phyloP scores from a whole-genome alignment of 768 basidiomycete genomes.

The Boletus sensibilis region DNA sequence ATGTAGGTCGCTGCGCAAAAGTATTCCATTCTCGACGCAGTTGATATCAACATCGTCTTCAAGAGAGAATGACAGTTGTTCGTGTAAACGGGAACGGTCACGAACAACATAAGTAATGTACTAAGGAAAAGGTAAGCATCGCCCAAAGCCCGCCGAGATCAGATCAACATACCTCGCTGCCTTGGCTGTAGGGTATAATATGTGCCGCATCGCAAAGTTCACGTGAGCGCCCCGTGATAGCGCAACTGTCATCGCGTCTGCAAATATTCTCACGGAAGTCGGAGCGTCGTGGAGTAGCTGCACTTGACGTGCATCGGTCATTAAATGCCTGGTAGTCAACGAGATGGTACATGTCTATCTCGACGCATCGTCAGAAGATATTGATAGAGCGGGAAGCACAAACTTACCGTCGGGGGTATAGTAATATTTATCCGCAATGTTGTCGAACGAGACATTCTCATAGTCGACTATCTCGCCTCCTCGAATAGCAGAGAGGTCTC shows the following conservation, averaged over 20 bases:
- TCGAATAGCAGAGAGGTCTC: background rate
- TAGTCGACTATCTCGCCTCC: too few relatives aligned
- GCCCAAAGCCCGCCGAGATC: background rate
- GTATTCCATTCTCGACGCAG: too few relatives aligned
- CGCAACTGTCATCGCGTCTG: background rate
- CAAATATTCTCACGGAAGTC: background rate
- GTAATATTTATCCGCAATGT: background rate
- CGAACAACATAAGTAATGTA: too few relatives aligned
- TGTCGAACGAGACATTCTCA: background rate
- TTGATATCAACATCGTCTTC: too few relatives aligned
- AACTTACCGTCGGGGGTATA: background rate
- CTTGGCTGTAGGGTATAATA: background rate
- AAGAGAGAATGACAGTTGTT: too few relatives aligned
- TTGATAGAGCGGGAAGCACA: background rate
- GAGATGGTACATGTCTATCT: too few relatives aligned
- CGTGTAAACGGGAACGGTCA: too few relatives aligned
- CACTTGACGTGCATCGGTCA: too few relatives aligned
- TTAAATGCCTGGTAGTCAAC: too few relatives aligned
- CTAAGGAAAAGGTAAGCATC: too few relatives aligned
- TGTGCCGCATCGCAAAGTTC: background rate
- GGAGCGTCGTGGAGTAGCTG: background rate
- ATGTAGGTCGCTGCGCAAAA: background rate
- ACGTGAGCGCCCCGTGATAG: background rate
- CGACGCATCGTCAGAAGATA: too few relatives aligned
- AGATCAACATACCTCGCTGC: background rate